A percentile compares a stretch with the other conserved stretches of the same genome.
Evolutionary conservation across 2,329 filamentous ascomycete genomes (phyloP).

Genomic region (Penicillium sp.): DNA sequence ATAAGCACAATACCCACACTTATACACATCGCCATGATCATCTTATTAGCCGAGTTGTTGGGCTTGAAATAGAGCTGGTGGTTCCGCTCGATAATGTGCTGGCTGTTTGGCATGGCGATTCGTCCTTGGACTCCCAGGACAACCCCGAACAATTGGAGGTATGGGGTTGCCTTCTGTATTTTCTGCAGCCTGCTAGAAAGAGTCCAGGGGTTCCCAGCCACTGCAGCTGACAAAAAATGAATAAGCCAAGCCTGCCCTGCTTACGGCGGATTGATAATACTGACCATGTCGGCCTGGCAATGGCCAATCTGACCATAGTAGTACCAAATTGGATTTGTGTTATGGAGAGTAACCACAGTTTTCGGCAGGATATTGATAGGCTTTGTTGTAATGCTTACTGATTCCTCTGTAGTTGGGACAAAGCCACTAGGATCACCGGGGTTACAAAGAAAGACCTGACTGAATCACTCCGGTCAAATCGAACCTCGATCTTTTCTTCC

Average conservation of each 20-base stretch:
- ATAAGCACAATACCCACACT: too few species aligned
- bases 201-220: slow-evolving; percentile 8
- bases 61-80: not conserved
- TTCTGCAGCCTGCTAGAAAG: slow-evolving; percentile 11
- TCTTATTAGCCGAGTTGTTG: not conserved
- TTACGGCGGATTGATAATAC: slow-evolving; percentile 66
- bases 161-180: slow-evolving; percentile 4
- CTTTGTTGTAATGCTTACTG: not conserved
- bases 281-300: slow-evolving; percentile 72
- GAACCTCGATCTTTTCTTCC: slow-evolving; percentile 54
- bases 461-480: slow-evolving; percentile 54
- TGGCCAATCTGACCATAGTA: slow-evolving; percentile 74
- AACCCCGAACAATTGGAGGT: slow-evolving; percentile 5
- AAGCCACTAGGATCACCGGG: slow-evolving; percentile 52
- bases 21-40: too few species aligned
- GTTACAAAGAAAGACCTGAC: slow-evolving; percentile 51
- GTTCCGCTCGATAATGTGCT: not conserved
- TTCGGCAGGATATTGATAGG: not conserved
- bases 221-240: not conserved
- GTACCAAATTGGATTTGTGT: slow-evolving; percentile 71
- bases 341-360: slow-evolving; percentile 41
- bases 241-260: slow-evolving; percentile 1
- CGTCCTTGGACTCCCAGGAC: not conserved
- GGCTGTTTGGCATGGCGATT: not conserved
- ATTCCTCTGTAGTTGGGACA: slow-evolving; percentile 9